These are phyloP conservation scores for Amphichorda felina DNA, from an alignment of 2,329 filamentous ascomycete genomes.

Conservation along the genomic window DNA sequence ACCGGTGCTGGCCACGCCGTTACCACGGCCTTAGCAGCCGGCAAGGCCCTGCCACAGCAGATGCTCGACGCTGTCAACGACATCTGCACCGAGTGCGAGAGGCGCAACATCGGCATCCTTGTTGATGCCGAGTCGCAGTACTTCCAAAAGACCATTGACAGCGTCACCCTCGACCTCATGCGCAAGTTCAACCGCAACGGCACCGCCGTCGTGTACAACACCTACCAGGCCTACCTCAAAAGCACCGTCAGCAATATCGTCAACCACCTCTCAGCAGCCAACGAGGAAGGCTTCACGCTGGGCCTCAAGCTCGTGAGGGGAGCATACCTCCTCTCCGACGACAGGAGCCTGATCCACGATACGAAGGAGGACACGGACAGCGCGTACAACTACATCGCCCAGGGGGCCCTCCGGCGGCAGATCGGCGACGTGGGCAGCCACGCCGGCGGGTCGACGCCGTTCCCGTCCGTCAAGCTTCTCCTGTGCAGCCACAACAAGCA, in stretches of 20 bases:
- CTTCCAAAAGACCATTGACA: conserved; percentile 26
- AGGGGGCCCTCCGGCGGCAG: conserved; percentile 28
- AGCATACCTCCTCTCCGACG: conserved; percentile 40
- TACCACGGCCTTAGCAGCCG: conserved; percentile 21
- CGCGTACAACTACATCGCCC: conserved; percentile 36
- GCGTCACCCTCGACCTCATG: conserved; percentile 20
- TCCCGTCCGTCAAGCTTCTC: conserved; percentile 34
- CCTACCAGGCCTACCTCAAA: conserved; percentile 46
- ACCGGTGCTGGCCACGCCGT: conserved; percentile 29
- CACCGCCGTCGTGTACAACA: conserved; percentile 28
- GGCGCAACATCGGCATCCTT: conserved; percentile 27
- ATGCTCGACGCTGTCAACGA: conserved; percentile 28
- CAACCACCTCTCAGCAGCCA: conserved; percentile 30
- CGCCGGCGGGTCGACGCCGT: too few relatives aligned
- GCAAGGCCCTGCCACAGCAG: conserved; percentile 22
- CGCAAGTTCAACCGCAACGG: conserved; percentile 24
- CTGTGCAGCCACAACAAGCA: conserved; percentile 43
- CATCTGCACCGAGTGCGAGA: conserved; percentile 23
- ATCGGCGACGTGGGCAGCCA: conserved; percentile 29
- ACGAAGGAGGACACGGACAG: conserved; percentile 39
- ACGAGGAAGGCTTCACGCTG: conserved; percentile 33
- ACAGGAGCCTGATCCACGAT: conserved; percentile 35
- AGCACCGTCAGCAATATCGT: conserved; percentile 27
- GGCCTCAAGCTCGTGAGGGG: conserved; percentile 46
- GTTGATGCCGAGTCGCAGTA: conserved; percentile 33